These are phyloP conservation scores for Dichotomocladium elegans DNA, from an alignment of 371 early-diverging fungal genomes.

Conservation along the genomic window DNA sequence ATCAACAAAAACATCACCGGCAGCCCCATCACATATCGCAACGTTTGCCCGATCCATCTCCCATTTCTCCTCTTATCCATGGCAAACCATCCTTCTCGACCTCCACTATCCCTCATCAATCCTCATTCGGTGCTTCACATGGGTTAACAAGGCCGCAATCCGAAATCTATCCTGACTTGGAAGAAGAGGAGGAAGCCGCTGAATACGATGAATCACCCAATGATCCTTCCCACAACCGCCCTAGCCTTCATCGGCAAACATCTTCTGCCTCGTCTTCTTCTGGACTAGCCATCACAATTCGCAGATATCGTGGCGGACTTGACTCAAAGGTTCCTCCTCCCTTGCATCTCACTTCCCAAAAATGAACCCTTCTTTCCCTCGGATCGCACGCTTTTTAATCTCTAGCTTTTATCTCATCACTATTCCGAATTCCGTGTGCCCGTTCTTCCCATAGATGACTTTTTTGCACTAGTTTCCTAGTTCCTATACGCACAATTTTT, in stretches of 20 bases:
- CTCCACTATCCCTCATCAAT: constrained; percentile 4
- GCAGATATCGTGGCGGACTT: constrained; percentile 13
- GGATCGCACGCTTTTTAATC: not conserved
- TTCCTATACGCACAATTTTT: too few species aligned
- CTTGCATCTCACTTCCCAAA: constrained; percentile 2
- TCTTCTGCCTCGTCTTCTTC: constrained; percentile 19
- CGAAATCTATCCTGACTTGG: constrained; percentile 6
- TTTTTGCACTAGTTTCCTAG: too few species aligned
- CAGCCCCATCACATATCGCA: not conserved
- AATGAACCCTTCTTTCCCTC: not conserved
- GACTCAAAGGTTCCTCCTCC: constrained; percentile 4
- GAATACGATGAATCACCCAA: not conserved
- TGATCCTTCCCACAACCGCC: not conserved
- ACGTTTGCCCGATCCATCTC: not conserved
- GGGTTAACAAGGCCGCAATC: constrained; percentile 9
- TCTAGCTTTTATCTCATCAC: not conserved
- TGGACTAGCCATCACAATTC: constrained; percentile 17
- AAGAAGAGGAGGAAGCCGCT: constrained; percentile 11
- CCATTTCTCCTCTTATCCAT: constrained; percentile 4
- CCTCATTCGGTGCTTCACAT: not conserved
- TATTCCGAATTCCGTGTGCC: too few species aligned
- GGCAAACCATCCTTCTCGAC: constrained; percentile 15
- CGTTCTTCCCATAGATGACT: too few species aligned
- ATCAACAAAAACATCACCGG: not conserved
- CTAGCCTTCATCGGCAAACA: constrained; percentile 13